Evolutionary conservation across 495 filamentous ascomycete genomes (phyloP).

Genomic region (Podospora didyma): DNA sequence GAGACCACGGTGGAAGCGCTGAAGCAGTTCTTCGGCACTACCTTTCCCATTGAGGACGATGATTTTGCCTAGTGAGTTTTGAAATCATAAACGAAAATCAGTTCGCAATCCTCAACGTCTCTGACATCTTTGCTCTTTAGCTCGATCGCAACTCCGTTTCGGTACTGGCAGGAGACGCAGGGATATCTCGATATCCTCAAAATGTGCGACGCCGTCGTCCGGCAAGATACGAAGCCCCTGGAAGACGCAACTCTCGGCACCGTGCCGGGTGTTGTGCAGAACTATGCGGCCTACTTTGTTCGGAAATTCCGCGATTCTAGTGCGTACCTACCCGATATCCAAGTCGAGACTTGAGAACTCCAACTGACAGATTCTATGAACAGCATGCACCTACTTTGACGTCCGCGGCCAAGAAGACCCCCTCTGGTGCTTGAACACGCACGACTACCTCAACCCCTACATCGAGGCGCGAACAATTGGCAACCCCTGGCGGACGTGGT

Average conservation of each 20-base stretch:
- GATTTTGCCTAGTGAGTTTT: slow-evolving; percentile 24
- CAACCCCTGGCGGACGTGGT: slow-evolving; percentile 59
- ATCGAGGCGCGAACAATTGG: slow-evolving; percentile 51
- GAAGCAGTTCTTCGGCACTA: slow-evolving; percentile 19
- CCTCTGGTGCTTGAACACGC: slow-evolving; percentile 56
- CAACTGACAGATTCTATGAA: background rate
- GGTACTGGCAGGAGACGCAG: slow-evolving; percentile 24
- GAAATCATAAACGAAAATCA: no score
- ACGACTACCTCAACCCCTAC: slow-evolving; percentile 52
- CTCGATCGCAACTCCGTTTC: slow-evolving; percentile 20
- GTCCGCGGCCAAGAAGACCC: slow-evolving; percentile 46
- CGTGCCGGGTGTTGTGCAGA: slow-evolving; percentile 28
- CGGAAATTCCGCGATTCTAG: slow-evolving; percentile 46
- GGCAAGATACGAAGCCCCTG: slow-evolving; percentile 7
- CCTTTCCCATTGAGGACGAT: slow-evolving; percentile 22
- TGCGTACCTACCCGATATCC: slow-evolving; percentile 21
- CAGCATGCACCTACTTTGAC: slow-evolving; percentile 36
- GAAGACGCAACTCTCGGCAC: slow-evolving; percentile 25
- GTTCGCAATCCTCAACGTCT: no score
- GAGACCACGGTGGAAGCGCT: slow-evolving; percentile 15
- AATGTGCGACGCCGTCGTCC: slow-evolving; percentile 38
- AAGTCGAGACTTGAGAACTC: background rate
- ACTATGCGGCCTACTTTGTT: slow-evolving; percentile 53
- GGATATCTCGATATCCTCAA: slow-evolving; percentile 47
- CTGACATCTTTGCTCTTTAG: background rate